These are phyloP conservation scores for Castanea mollissima DNA, from an alignment of 306 rosid genomes.

Conservation along the genomic window DNA sequence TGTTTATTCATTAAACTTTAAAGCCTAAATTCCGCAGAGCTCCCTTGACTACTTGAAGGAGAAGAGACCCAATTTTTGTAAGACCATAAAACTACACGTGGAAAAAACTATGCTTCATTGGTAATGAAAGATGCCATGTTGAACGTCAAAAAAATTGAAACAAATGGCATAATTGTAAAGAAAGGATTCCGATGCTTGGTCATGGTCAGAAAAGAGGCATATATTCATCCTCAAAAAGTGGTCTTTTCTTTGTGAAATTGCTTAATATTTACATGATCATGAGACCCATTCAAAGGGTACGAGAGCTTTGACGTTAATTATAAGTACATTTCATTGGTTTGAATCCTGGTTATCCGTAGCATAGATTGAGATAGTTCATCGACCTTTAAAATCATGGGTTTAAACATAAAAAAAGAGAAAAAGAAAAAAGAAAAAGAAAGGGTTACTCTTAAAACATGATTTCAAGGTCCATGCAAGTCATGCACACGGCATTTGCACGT, in stretches of 20 bases:
- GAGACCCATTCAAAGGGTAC: not conserved
- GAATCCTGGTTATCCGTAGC: not conserved
- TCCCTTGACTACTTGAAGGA: slow-evolving; percentile 14
- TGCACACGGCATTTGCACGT: not conserved
- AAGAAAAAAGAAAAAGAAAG: not conserved
- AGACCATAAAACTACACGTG: not conserved
- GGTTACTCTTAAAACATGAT: not conserved
- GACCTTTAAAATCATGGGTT: not conserved
- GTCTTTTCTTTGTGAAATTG: not conserved
- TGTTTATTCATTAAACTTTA: not conserved
- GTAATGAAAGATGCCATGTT: slow-evolving; percentile 17
- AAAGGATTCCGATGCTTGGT: slow-evolving; percentile 15
- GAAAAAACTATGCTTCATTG: not conserved
- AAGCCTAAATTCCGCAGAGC: not conserved
- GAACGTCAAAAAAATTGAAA: slow-evolving; percentile 25
- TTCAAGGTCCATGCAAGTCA: not conserved
- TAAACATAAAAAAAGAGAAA: not conserved
- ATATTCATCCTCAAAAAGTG: not conserved
- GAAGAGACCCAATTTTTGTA: not conserved
- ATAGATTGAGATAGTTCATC: too few species aligned
- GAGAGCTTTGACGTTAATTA: not conserved
- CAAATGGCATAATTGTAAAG: slow-evolving; percentile 14
- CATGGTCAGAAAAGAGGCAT: slow-evolving; percentile 15
- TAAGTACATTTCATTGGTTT: not conserved
- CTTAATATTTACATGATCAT: not conserved